Conservation (phyloP, 1,284 basidiomycete species). For the Tilletia indica region DNA sequence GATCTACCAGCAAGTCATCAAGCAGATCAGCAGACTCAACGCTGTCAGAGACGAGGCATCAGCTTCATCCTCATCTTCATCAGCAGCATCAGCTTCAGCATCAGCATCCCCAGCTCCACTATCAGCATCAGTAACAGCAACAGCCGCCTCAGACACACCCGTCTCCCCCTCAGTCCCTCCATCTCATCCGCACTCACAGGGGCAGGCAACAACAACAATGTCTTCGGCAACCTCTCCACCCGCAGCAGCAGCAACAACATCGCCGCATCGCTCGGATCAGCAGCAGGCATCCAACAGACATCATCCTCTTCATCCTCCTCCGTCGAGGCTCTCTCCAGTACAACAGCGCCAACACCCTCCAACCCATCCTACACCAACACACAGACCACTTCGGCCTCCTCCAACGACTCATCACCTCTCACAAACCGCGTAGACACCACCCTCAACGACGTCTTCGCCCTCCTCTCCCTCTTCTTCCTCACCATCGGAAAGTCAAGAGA, state of each 20-base stretch:
- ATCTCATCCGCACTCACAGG: slow-evolving; percentile 1
- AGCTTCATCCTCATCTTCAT: slow-evolving; percentile 12
- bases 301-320: background rate
- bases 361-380: slow-evolving; percentile 9
- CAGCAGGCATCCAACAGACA: background rate
- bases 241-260: background rate
- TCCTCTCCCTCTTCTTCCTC: slow-evolving; percentile 55
- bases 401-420: background rate
- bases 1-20: slow-evolving; percentile 89
- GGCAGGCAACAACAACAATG: slow-evolving; percentile 22
- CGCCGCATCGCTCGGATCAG: background rate
- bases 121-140: background rate
- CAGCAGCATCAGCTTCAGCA: background rate
- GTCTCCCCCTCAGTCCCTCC: slow-evolving; percentile 9
- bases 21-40: slow-evolving; percentile 92
- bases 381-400: background rate
- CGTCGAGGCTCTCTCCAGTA: background rate
- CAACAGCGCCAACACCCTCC: background rate
- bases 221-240: slow-evolving; percentile 58
- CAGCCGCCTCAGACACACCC: background rate
- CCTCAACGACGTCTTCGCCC: slow-evolving; percentile 53
- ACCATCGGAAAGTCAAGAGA: slow-evolving; percentile 54
- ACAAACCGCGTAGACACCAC: slow-evolving; percentile 48
- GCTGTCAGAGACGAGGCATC: slow-evolving; percentile 71
- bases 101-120: background rate